These are phyloP conservation scores for Leccinum sublutescens DNA, from an alignment of 768 basidiomycete species.

Conservation along the genomic window DNA sequence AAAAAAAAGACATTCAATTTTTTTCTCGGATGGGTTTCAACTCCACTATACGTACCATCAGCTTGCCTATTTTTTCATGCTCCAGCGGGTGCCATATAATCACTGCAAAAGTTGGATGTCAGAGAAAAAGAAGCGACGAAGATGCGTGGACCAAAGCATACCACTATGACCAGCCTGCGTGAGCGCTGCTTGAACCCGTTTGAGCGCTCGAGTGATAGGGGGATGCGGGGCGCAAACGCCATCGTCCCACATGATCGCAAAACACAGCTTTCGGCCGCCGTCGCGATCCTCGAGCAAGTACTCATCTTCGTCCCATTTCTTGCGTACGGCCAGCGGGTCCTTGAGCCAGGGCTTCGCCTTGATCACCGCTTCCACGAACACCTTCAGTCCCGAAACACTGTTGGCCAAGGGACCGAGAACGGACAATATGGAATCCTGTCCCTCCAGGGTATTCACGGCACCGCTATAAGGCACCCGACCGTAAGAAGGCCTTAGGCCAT, in stretches of 20 bases:
- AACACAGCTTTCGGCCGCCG: constrained; percentile 48
- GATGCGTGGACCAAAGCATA: too few species aligned
- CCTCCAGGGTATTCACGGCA: constrained; percentile 61
- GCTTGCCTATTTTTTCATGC: constrained; percentile 44
- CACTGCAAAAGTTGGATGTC: constrained; percentile 41
- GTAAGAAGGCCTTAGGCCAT: constrained; percentile 69
- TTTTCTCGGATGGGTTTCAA: too few species aligned
- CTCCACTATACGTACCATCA: constrained; percentile 44
- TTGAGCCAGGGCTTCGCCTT: constrained; percentile 60
- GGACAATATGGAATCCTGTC: constrained; percentile 68
- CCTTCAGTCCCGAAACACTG: constrained; percentile 58
- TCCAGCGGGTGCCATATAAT: constrained; percentile 65
- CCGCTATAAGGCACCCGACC: constrained; percentile 62
- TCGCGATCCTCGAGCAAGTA: constrained; percentile 60
- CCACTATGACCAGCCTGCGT: constrained; percentile 64
- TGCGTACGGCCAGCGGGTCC: constrained; percentile 58
- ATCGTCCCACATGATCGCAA: constrained; percentile 68
- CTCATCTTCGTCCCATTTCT: constrained; percentile 58
- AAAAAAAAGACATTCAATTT: too few species aligned
- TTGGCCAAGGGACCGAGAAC: constrained; percentile 72
- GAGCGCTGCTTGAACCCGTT: constrained; percentile 55
- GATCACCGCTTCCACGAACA: constrained; percentile 64
- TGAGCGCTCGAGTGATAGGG: constrained; percentile 60
- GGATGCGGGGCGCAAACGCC: constrained; percentile 58
- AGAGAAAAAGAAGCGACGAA: too few species aligned